phyloP scores from a whole-genome alignment of 306 rosid species.

The Medicago ruthenica region DNA sequence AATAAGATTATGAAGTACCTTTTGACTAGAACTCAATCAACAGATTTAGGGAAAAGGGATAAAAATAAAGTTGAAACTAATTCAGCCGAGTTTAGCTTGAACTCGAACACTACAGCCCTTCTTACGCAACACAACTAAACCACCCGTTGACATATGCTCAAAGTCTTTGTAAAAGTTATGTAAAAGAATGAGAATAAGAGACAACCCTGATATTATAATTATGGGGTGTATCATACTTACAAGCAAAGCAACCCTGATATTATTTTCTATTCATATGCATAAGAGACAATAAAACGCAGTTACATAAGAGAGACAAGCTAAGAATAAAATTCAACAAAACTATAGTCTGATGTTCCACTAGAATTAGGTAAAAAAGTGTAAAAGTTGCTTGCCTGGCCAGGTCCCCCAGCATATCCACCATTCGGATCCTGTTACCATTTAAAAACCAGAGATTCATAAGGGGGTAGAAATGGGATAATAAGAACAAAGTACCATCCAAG shows the following conservation, averaged over 20 bases:
- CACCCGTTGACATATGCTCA: conserved; percentile 1
- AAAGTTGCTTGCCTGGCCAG: conserved; percentile 84
- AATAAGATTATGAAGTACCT: neutral
- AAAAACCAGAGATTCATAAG: conserved; percentile 25
- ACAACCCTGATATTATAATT: too few relatives aligned
- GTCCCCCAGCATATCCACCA: conserved; percentile 97
- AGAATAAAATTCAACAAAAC: conserved; percentile 30
- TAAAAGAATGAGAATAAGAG: too few relatives aligned
- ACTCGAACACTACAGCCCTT: conserved; percentile 20
- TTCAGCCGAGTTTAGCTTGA: neutral
- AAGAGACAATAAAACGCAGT: conserved; percentile 14
- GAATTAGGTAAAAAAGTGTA: conserved; percentile 17
- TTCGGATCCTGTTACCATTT: conserved; percentile 68
- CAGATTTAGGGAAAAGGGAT: neutral
- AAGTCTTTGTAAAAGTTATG: neutral
- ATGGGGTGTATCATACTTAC: conserved; percentile 8
- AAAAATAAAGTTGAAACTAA: conserved; percentile 19
- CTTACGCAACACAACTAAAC: neutral
- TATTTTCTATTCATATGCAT: conserved; percentile 9
- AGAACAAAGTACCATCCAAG: conserved; percentile 32
- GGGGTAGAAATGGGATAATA: conserved; percentile 10
- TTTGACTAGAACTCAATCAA: neutral
- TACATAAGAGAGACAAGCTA: neutral
- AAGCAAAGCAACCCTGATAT: conserved; percentile 17
- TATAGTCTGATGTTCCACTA: conserved; percentile 33